Evolutionary conservation across 345 rosid species (phyloP).

Genomic region (Theobroma cacao): DNA sequence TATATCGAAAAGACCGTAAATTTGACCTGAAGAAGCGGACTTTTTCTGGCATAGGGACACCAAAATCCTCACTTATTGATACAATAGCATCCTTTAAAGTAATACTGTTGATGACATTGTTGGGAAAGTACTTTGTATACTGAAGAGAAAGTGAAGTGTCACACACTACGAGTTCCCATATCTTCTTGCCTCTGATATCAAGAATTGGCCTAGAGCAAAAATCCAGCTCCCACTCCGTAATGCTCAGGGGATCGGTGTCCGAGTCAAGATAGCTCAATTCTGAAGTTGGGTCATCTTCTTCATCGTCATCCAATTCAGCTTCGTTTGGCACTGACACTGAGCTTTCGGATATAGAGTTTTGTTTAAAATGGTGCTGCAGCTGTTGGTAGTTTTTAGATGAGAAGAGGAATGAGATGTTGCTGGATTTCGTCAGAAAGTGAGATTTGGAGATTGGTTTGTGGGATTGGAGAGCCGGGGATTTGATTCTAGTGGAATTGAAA

Average conservation of each 20-base stretch:
- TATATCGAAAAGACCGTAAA: neutral
- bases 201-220: constrained; percentile 94
- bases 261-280: constrained; percentile 80
- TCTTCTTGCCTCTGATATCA: constrained; percentile 82
- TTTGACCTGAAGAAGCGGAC: constrained; percentile 80
- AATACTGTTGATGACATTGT: constrained; percentile 87
- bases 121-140: constrained; percentile 80
- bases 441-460: constrained; percentile 34
- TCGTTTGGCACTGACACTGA: neutral
- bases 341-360: constrained; percentile 13
- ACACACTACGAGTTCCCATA: constrained; percentile 94
- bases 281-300: constrained; percentile 41
- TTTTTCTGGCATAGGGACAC: constrained; percentile 72
- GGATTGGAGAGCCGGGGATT: constrained; percentile 30
- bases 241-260: constrained; percentile 66
- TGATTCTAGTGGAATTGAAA: constrained; percentile 64
- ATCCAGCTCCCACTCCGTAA: constrained; percentile 88
- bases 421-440: constrained; percentile 36
- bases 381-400: constrained; percentile 16
- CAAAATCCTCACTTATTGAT: constrained; percentile 61
- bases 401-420: constrained; percentile 25
- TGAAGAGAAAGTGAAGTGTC: constrained; percentile 88
- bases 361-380: constrained; percentile 29
- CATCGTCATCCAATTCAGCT: neutral
- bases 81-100: constrained; percentile 77